Evolutionary conservation across 306 rosid species (phyloP).

Genomic region (Dalbergia cochinchinensis): DNA sequence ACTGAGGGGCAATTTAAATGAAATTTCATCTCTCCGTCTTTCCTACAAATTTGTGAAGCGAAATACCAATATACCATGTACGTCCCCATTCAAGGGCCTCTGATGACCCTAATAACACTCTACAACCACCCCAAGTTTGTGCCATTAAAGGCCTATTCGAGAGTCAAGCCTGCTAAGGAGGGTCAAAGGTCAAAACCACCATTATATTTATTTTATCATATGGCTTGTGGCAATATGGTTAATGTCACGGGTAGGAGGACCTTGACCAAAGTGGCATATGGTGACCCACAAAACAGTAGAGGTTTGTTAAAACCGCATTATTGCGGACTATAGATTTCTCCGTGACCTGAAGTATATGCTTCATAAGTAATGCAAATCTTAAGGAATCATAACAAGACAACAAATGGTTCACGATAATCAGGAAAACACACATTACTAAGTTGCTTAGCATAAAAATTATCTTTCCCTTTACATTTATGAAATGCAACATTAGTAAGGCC

Average conservation of each 20-base stretch:
- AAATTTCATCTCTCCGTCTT: slow-evolving; percentile 9
- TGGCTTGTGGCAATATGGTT: slow-evolving; percentile 22
- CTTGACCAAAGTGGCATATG: not conserved
- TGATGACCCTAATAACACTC: too few relatives aligned
- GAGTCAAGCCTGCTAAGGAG: slow-evolving; percentile 42
- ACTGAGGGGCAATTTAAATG: not conserved
- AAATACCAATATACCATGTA: not conserved
- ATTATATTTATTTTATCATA: slow-evolving; percentile 16
- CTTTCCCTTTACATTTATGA: slow-evolving; percentile 18
- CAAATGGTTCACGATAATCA: slow-evolving; percentile 32
- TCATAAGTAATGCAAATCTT: not conserved
- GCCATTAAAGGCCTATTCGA: not conserved
- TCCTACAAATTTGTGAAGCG: not conserved
- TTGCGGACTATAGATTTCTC: slow-evolving; percentile 43
- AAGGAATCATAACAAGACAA: slow-evolving; percentile 51
- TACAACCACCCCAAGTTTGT: not conserved
- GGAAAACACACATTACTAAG: slow-evolving; percentile 40
- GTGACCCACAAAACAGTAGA: not conserved
- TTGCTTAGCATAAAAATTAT: slow-evolving; percentile 44
- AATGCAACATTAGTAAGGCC: slow-evolving; percentile 41
- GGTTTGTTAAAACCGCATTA: slow-evolving; percentile 13
- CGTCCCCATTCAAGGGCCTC: not conserved
- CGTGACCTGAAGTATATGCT: slow-evolving; percentile 43
- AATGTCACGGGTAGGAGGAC: slow-evolving; percentile 30
- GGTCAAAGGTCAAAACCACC: slow-evolving; percentile 43